Evolutionary conservation across 139 green algal species (phyloP), one percentile per base, ranked within the genome.

Genomic region (Asterochloris erici): DNA sequence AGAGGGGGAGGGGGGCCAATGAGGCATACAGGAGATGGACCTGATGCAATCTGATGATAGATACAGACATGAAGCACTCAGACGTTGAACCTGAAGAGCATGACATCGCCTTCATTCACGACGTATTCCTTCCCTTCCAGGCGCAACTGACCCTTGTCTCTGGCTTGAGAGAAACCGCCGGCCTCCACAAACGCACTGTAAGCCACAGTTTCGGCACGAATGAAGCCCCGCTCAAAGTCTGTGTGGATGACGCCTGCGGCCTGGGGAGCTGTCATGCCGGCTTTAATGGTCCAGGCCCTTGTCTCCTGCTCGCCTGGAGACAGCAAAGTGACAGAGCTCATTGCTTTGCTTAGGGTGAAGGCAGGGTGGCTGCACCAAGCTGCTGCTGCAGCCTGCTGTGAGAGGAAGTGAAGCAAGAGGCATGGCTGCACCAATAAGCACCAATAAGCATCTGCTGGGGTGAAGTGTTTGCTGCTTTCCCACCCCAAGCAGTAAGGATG

Each of bases 91-190:
- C 91, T 79, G 89, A 98, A 99, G 9, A 95, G 83, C 89, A 98
- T 90, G 21, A 99, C 91, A 85, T 99, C 97, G 0, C 96, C 95
- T 81, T 98, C 96, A 63, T 95, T 83, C 63, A 99, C 95, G 10
- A 98, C 82, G 78, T 99, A 99, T 85, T 99, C 96, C 87, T 99
- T 99, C 68, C 97, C 97, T 86, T 99, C 97, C 54, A 95, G 81
- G 28, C 96, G 90, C 83, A 98, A 82, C 84, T 91, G 77, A 19
- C 96, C 96, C 64, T 89, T 91, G 79, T 98, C 94, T 83, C 95
- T 95, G 60, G 91, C 86, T 15, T 85, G 85, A 0, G 27, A 69
- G 62, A 87, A 84, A 19, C 95, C 91, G 17, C 87, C 89, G 38
- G 87, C 77, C 27, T 90, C 89, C 12, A 96, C 81, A 73, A 90